Evolutionary conservation across 768 basidiomycete species (phyloP), one percentile per base, ranked within the genome.

Genomic region (Podaxis carcinomalis): DNA sequence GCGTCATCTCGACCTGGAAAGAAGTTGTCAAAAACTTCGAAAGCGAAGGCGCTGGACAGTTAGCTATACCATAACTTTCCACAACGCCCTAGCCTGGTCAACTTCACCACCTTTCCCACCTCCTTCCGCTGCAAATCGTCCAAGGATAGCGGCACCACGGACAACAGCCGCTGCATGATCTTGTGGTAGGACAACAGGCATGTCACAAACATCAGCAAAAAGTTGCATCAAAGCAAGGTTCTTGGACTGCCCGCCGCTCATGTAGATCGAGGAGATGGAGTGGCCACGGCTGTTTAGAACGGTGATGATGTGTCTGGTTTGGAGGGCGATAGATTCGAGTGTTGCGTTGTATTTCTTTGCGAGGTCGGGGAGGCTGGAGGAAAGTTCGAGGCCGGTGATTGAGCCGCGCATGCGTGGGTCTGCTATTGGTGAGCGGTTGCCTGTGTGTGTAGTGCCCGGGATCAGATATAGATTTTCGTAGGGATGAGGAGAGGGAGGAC

Each of bases 401-500:
- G 93, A 90, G 19, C 97, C 97, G 39, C 90, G 82, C 96, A 98
- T 97, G 56, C 83, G 86, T n/a, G 92, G 82, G 71, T 99, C 97
- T 1, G 96, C 96, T 49, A 98, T 86, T 1, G 97, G 97, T 0
- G 95, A 98, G 62, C 97, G 83, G 73, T 99, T 99, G 40, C 96
- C 95, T 95, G 73, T 23, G 49, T 39, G 32, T 39, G 32, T 6
- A 44, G 19, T 27, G 36, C 47, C 19, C 50, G 21, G 23, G 16
- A 27, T 44, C 19, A 21, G 6, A 14, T 44, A 19, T 7, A 44
- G 39, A 40, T 4, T 14, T 40, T 40, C 6, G 13, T 40, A 6
- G 14, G 39, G 3, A 37, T 9, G 23, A 35, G 35, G 23, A 35
- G 5, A 23, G 42, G 35, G 23, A 49, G 35, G 23, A 49, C 73